Evolutionary conservation across 2,329 filamentous ascomycete species (phyloP).

Genomic region (Colletotrichum spinosum): DNA sequence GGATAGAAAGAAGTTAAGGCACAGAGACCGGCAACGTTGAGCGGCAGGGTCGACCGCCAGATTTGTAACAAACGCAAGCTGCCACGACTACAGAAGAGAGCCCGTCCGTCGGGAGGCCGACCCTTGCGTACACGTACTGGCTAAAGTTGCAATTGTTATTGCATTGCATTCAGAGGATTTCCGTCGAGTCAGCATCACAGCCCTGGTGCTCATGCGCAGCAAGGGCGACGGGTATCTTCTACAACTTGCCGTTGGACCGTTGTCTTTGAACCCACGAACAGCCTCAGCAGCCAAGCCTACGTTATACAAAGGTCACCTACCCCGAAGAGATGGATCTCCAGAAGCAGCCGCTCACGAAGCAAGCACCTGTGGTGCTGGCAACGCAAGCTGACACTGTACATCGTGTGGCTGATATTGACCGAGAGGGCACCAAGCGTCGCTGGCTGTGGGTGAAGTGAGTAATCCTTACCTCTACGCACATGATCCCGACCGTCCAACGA

Average conservation of each 20-base stretch:
- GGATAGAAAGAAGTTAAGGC: not conserved
- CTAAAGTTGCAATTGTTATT: not conserved
- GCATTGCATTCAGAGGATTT: conserved; percentile 11
- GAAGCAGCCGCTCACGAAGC: conserved; percentile 1
- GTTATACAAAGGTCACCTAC: not conserved
- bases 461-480: conserved; percentile 7
- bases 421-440: no score
- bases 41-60: not conserved
- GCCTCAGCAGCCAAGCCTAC: conserved; percentile 9
- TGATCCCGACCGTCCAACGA: not conserved
- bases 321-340: not conserved
- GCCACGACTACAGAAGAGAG: conserved; percentile 9
- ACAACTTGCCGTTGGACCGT: not conserved
- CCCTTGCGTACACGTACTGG: no score
- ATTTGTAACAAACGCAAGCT: conserved; percentile 11
- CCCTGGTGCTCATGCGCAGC: conserved; percentile 3
- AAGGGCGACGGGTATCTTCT: conserved; percentile 7
- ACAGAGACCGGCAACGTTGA: no score
- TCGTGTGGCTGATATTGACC: not conserved
- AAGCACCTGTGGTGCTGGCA: not conserved
- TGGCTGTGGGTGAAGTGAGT: conserved; percentile 13
- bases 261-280: conserved; percentile 22
- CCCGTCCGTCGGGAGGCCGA: no score
- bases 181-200: conserved; percentile 27
- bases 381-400: conserved; percentile 11